phyloP scores from a whole-genome alignment of 108 stramenopile species.

The Epipyxis sp. region DNA sequence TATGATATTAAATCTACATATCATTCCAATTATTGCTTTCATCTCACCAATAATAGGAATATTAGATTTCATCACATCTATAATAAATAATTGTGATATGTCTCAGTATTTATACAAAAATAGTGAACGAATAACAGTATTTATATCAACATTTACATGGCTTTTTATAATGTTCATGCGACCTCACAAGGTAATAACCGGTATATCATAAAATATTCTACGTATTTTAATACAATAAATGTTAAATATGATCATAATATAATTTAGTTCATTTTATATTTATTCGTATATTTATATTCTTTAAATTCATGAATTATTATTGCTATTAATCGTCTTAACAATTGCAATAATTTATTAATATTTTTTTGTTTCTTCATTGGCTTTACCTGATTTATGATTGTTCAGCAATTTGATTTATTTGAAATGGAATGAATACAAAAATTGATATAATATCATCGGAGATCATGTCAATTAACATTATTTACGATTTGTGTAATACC shows the following conservation, averaged over 20 bases:
- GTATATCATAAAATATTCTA: no score
- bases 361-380: neutral
- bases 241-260: no score
- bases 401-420: no score
- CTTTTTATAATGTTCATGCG: constrained; percentile 69
- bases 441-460: no score
- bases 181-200: constrained; percentile 88
- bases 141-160: constrained; percentile 53
- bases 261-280: no score
- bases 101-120: neutral
- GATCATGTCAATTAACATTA: no score
- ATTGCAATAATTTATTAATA: neutral
- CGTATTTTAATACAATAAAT: no score
- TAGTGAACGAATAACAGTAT: neutral
- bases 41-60: constrained; percentile 30
- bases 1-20: constrained; percentile 78
- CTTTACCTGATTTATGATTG: neutral
- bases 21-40: constrained; percentile 61
- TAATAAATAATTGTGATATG: constrained; percentile 9
- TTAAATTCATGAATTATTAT: no score
- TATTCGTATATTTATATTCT: no score
- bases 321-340: no score
- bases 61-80: constrained; percentile 1
- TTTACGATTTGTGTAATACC: no score
- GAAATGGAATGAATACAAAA: no score